A percentile compares a stretch with the other conserved stretches of the same genome.
These are phyloP conservation scores for Tilletia setariae DNA, from an alignment of 1,284 basidiomycete species.

Conservation along the genomic window DNA sequence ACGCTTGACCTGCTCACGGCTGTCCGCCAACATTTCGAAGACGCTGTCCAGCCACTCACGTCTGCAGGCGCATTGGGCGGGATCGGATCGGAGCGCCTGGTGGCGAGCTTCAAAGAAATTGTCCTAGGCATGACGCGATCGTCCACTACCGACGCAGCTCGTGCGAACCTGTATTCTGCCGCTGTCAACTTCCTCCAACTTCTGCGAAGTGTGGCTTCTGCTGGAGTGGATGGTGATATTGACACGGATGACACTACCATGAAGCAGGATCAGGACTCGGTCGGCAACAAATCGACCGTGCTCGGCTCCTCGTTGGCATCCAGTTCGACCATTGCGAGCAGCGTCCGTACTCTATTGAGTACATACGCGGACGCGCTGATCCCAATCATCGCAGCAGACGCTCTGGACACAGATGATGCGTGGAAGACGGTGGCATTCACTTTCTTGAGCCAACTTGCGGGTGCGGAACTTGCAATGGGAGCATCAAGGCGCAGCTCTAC, in stretches of 20 bases:
- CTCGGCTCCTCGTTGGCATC: conserved; percentile 20
- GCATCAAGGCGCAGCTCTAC: conserved; percentile 33
- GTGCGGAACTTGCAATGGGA: conserved; percentile 20
- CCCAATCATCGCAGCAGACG: conserved; percentile 76
- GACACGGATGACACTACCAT: conserved; percentile 23
- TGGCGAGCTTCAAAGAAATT: conserved; percentile 70
- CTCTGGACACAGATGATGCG: conserved; percentile 87
- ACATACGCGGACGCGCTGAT: conserved; percentile 68
- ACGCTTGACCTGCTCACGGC: not conserved
- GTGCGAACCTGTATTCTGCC: conserved; percentile 92
- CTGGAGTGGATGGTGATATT: conserved; percentile 35
- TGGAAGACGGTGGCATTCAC: conserved; percentile 94
- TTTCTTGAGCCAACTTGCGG: conserved; percentile 71
- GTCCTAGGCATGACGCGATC: conserved; percentile 74
- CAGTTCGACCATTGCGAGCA: conserved; percentile 19
- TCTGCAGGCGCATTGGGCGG: conserved; percentile 63
- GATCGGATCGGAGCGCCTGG: conserved; percentile 74
- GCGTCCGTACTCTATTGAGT: conserved; percentile 60
- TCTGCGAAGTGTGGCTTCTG: conserved; percentile 25
- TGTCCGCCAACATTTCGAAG: conserved; percentile 8
- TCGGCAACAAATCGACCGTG: conserved; percentile 14
- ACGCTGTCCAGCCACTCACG: not conserved
- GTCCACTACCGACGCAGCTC: conserved; percentile 78
- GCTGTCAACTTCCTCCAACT: conserved; percentile 85
- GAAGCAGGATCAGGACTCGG: conserved; percentile 31